These are phyloP conservation scores for Hansenula sp. DNA, from an alignment of 1,139 yeast genomes.

Conservation along the genomic window DNA sequence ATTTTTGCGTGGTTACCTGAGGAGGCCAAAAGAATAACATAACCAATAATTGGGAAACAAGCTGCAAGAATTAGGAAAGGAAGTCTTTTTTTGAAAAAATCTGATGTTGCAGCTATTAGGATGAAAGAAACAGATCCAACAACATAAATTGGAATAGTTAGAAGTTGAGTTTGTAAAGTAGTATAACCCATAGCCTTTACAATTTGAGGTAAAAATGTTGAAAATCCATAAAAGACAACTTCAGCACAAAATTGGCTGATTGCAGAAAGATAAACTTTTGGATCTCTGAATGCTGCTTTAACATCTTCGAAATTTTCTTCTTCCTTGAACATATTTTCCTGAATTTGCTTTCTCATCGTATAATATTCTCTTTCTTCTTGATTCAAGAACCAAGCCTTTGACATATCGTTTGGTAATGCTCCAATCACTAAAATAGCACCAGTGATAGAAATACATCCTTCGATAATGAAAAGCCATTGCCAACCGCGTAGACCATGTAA, in stretches of 20 bases:
- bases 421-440: slow-evolving; percentile 25
- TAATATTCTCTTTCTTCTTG: slow-evolving; percentile 31
- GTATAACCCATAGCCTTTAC: slow-evolving; percentile 38
- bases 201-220: slow-evolving; percentile 41
- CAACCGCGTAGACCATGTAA: slow-evolving; percentile 27
- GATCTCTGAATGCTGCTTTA: slow-evolving; percentile 20
- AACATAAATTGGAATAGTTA: slow-evolving; percentile 43
- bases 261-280: slow-evolving; percentile 46
- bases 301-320: background rate
- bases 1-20: slow-evolving; percentile 6
- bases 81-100: slow-evolving; percentile 28
- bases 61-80: slow-evolving; percentile 26
- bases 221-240: slow-evolving; percentile 38
- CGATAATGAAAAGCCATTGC: slow-evolving; percentile 33
- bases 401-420: slow-evolving; percentile 37
- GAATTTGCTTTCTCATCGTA: slow-evolving; percentile 4
- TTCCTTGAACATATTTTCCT: background rate
- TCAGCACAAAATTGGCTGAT: slow-evolving; percentile 40
- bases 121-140: slow-evolving; percentile 30
- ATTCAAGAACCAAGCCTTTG: slow-evolving; percentile 31
- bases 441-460: slow-evolving; percentile 28
- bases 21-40: slow-evolving; percentile 29
- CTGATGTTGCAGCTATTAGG: slow-evolving; percentile 17
- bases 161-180: slow-evolving; percentile 36
- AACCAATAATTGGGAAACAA: slow-evolving; percentile 32